Percentiles rank a stretch among this genome's conserved stretches.
Conservation (phyloP, 306 rosid genomes). For the Medicago ruthenica region DNA sequence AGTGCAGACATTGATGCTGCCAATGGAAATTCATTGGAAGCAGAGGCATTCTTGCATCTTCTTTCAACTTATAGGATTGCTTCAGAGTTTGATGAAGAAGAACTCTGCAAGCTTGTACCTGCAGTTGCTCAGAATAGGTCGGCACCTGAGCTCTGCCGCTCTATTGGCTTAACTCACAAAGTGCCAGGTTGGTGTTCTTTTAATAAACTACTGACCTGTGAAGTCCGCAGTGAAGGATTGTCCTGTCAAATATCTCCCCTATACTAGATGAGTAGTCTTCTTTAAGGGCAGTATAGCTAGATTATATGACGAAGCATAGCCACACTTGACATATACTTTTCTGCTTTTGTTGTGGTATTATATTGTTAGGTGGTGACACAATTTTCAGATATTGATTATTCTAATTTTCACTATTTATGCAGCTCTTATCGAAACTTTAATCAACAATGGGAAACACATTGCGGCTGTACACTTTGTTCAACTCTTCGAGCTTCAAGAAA, state of each 20-base stretch:
- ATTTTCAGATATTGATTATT: conserved; percentile 39
- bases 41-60: conserved; percentile 89
- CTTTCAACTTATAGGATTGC: conserved; percentile 79
- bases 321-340: conserved; percentile 20
- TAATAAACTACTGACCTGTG: conserved; percentile 72
- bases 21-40: conserved; percentile 89
- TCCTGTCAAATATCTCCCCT: conserved; percentile 55
- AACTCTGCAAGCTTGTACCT: conserved; percentile 89
- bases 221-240: conserved; percentile 60
- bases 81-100: conserved; percentile 87
- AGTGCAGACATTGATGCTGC: conserved; percentile 73
- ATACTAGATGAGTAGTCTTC: conserved; percentile 45
- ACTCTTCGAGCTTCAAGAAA: conserved; percentile 67
- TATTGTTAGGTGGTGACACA: conserved; percentile 16
- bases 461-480: conserved; percentile 72
- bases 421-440: conserved; percentile 61
- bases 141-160: conserved; percentile 93
- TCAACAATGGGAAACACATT: conserved; percentile 65
- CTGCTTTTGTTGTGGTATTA: conserved; percentile 33
- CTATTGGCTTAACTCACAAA: conserved; percentile 82
- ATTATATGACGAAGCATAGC: conserved; percentile 39
- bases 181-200: conserved; percentile 93
- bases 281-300: conserved; percentile 44
- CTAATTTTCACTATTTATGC: conserved; percentile 44
- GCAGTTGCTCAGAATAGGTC: conserved; percentile 79